These are phyloP conservation scores for Pseudogymnoascus sp. DNA, from an alignment of 2,329 filamentous ascomycete species.

Conservation along the genomic window DNA sequence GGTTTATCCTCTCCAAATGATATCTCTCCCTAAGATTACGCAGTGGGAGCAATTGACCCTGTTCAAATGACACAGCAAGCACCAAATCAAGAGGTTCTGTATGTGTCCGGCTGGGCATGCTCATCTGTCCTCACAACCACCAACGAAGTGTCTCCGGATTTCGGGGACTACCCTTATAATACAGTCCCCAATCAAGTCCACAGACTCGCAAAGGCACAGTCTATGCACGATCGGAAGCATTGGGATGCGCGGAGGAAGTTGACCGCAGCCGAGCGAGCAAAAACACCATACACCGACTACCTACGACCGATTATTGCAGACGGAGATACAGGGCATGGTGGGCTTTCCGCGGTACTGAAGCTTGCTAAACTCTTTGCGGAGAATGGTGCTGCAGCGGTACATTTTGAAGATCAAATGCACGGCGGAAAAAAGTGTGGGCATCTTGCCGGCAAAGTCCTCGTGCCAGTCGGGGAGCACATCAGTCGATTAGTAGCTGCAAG, in stretches of 20 bases:
- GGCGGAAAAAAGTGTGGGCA: constrained; percentile 98
- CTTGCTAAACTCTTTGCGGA: constrained; percentile 96
- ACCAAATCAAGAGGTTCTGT: constrained; percentile 88
- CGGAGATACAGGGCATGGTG: constrained; percentile 92
- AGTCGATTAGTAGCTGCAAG: constrained; percentile 85
- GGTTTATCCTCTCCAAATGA: constrained; percentile 31
- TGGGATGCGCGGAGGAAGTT: constrained; percentile 80
- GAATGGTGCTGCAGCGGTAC: constrained; percentile 89
- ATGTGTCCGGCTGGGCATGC: constrained; percentile 96
- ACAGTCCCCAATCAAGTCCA: constrained; percentile 98
- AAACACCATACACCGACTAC: constrained; percentile 82
- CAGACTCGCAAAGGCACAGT: constrained; percentile 90
- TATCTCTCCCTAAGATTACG: constrained; percentile 9
- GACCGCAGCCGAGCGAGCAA: constrained; percentile 61
- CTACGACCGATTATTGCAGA: constrained; percentile 92
- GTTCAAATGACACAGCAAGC: constrained; percentile 99
- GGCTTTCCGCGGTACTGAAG: constrained; percentile 86
- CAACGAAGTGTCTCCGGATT: constrained; percentile 95
- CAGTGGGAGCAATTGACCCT: constrained; percentile 95
- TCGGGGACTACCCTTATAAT: constrained; percentile 98
- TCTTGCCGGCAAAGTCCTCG: constrained; percentile 89
- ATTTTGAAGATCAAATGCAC: constrained; percentile 96
- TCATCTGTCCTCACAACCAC: constrained; percentile 87
- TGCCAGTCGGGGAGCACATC: constrained; percentile 91
- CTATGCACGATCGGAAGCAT: constrained; percentile 92